Conservation (phyloP, 805 yeast genomes). For the Ogataea corticis region DNA sequence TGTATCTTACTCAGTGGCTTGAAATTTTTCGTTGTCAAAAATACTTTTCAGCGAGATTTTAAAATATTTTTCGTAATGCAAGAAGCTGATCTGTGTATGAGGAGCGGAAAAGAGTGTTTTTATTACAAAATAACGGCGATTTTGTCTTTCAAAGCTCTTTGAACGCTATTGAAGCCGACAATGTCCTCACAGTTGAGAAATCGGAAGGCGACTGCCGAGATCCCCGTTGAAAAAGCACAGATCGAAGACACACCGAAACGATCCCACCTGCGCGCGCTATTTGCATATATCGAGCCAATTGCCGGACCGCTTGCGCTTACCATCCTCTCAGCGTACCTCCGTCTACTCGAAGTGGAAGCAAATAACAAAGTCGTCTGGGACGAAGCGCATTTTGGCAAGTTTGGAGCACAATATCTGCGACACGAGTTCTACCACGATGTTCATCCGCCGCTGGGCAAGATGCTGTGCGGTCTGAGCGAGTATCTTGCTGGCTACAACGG, state of each 20-base stretch:
- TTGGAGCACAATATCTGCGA: constrained; percentile 84
- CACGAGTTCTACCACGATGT: constrained; percentile 95
- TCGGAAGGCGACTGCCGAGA: not conserved
- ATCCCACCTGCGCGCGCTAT: too few species aligned
- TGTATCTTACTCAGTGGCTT: too few species aligned
- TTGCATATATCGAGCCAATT: constrained; percentile 30
- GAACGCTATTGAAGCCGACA: too few species aligned
- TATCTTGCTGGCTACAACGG: constrained; percentile 76
- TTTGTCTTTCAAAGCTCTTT: too few species aligned
- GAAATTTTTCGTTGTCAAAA: too few species aligned
- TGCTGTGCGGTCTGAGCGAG: constrained; percentile 87
- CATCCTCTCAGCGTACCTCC: constrained; percentile 48
- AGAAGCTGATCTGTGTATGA: too few species aligned
- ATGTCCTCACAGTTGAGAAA: not conserved
- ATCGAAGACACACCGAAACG: too few species aligned
- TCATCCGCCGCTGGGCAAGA: constrained; percentile 96
- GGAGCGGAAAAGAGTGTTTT: too few species aligned
- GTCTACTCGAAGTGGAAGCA: constrained; percentile 59
- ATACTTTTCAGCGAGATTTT: too few species aligned
- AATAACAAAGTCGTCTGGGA: constrained; percentile 77
- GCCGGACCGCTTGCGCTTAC: constrained; percentile 48
- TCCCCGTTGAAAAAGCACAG: not conserved
- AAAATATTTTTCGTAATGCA: too few species aligned
- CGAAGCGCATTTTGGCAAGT: constrained; percentile 93
- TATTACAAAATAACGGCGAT: too few species aligned